Evolutionary conservation across 768 basidiomycete species (phyloP).

Genomic region (Naganishia vaughanmartiniae): DNA sequence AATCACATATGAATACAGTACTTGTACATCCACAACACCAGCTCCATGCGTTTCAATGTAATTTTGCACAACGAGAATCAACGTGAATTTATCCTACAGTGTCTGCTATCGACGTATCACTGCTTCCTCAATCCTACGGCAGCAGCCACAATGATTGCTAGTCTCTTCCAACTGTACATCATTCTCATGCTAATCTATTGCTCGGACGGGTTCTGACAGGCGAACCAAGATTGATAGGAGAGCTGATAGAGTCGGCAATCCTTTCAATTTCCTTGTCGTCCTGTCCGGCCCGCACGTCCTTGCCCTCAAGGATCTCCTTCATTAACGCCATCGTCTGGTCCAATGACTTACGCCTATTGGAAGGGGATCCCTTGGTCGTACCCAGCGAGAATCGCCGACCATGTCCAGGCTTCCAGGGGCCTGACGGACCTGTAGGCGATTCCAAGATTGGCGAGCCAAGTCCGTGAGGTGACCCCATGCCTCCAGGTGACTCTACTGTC

Average conservation of each 20-base stretch:
- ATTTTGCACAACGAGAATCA: constrained; percentile 7
- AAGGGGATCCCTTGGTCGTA: constrained; percentile 92
- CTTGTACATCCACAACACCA: not conserved
- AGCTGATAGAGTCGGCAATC: constrained; percentile 50
- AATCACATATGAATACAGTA: not conserved
- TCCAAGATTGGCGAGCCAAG: constrained; percentile 34
- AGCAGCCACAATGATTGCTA: not conserved
- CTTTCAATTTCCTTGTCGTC: constrained; percentile 49
- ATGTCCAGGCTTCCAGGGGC: constrained; percentile 56
- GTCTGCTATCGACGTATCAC: not conserved
- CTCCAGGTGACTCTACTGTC: constrained; percentile 26
- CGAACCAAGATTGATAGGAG: constrained; percentile 35
- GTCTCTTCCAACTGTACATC: too few relatives aligned
- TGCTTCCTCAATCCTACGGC: not conserved
- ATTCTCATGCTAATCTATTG: not conserved
- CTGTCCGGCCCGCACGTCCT: constrained; percentile 52
- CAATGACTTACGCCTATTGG: constrained; percentile 81
- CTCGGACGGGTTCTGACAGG: constrained; percentile 15
- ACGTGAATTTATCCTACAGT: not conserved
- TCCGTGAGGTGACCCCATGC: constrained; percentile 23
- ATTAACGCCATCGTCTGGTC: constrained; percentile 96
- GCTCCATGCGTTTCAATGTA: constrained; percentile 1
- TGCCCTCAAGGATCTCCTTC: constrained; percentile 84
- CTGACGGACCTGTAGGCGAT: constrained; percentile 40
- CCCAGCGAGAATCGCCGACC: constrained; percentile 78